A percentile compares a stretch with the other conserved stretches of the same genome.
Conservation (phyloP, 176 grass and related monocot species). For the Ensete glaucum region DNA sequence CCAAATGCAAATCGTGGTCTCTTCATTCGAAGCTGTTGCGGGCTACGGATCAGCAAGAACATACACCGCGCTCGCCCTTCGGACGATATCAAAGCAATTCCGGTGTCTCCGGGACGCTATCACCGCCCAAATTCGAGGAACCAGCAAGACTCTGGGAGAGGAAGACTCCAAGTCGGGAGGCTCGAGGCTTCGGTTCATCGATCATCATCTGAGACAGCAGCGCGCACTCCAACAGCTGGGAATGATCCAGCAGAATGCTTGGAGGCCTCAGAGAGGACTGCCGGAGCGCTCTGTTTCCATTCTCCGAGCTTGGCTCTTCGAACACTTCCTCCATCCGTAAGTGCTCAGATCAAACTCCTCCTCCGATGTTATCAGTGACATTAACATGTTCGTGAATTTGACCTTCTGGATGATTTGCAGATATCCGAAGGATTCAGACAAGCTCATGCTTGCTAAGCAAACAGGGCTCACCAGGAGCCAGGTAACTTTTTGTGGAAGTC, state of each 20-base stretch:
- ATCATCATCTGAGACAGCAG: conserved; percentile 93
- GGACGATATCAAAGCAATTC: conserved; percentile 91
- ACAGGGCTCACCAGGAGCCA: conserved; percentile 91
- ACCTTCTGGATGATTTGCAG: conserved; percentile 22
- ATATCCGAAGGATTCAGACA: conserved; percentile 96
- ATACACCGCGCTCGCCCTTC: conserved; percentile 84
- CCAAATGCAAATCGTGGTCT: conserved; percentile 68
- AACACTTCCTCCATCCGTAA: conserved; percentile 96
- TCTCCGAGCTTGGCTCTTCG: conserved; percentile 94
- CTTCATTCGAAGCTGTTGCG: conserved; percentile 61
- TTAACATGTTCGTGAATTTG: background rate
- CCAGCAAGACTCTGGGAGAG: conserved; percentile 63
- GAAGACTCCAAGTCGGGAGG: conserved; percentile 38
- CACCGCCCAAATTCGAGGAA: conserved; percentile 48
- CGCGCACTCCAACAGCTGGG: conserved; percentile 86
- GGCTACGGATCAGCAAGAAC: conserved; percentile 53
- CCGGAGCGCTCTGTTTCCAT: conserved; percentile 88
- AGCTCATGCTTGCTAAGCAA: conserved; percentile 93
- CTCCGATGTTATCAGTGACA: background rate
- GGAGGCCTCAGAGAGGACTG: conserved; percentile 79
- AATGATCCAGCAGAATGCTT: conserved; percentile 89
- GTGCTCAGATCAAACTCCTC: background rate
- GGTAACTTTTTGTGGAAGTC: conserved; percentile 17
- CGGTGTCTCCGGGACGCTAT: conserved; percentile 87
- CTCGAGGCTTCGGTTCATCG: conserved; percentile 67